These are phyloP conservation scores for Davidsoniella eucalypti DNA, from an alignment of 2,329 filamentous ascomycete genomes.

Conservation along the genomic window DNA sequence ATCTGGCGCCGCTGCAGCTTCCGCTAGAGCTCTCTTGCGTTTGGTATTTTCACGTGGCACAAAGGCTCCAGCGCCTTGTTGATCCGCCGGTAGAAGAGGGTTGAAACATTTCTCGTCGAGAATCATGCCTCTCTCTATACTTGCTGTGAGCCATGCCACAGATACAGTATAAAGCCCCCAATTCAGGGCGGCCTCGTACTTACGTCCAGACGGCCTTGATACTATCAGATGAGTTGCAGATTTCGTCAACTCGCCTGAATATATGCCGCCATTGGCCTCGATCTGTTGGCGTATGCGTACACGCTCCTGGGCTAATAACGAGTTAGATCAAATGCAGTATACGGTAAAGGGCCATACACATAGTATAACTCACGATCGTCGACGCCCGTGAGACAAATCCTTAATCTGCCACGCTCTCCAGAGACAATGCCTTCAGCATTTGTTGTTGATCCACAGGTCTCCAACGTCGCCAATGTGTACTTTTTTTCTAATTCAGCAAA, in stretches of 20 bases:
- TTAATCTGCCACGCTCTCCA: constrained; percentile 25
- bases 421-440: constrained; percentile 16
- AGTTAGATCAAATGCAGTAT: not conserved
- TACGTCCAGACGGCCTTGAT: constrained; percentile 62
- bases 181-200: constrained; percentile 71
- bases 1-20: constrained; percentile 27
- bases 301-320: constrained; percentile 40
- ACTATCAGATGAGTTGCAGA: constrained; percentile 79
- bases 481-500: constrained; percentile 50
- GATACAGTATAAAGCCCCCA: constrained; percentile 73
- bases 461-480: constrained; percentile 48
- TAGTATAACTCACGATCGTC: constrained; percentile 27
- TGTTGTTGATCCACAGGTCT: constrained; percentile 30
- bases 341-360: not conserved
- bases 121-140: constrained; percentile 72
- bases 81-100: constrained; percentile 48
- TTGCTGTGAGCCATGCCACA: constrained; percentile 72
- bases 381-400: constrained; percentile 41
- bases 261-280: constrained; percentile 57
- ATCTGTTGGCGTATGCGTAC: constrained; percentile 54
- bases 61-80: constrained; percentile 57
- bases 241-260: constrained; percentile 75
- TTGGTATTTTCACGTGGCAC: not conserved
- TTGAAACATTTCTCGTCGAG: constrained; percentile 77
- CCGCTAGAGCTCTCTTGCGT: constrained; percentile 4